Conservation (phyloP, 192 early-diverging fungal genomes). For the Podila epicladia region DNA sequence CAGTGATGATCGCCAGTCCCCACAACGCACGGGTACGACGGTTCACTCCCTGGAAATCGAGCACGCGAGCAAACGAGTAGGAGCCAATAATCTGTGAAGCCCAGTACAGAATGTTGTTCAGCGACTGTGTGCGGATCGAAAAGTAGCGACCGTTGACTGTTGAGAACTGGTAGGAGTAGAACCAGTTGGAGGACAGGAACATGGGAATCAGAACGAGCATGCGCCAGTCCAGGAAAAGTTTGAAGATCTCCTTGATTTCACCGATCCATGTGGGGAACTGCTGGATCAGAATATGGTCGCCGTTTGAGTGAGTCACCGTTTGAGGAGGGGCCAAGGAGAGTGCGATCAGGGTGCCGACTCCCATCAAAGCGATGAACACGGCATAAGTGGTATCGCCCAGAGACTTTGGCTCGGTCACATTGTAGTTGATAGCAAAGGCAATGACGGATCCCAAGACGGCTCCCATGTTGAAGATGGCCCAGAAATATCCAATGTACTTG, state of each 20-base stretch:
- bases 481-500: constrained; percentile 80
- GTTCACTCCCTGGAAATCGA: constrained; percentile 58
- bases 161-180: constrained; percentile 76
- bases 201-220: constrained; percentile 70
- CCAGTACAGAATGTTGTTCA: constrained; percentile 82
- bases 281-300: constrained; percentile 66
- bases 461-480: constrained; percentile 82
- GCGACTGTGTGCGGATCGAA: constrained; percentile 66
- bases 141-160: constrained; percentile 68
- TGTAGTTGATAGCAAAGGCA: constrained; percentile 72
- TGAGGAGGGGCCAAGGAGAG: constrained; percentile 33
- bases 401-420: constrained; percentile 45
- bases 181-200: constrained; percentile 75
- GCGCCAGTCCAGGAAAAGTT: constrained; percentile 66
- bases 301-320: constrained; percentile 70
- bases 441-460: constrained; percentile 79
- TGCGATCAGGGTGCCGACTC: constrained; percentile 50
- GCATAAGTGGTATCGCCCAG: constrained; percentile 75
- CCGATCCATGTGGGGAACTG: constrained; percentile 68
- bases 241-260: constrained; percentile 56
- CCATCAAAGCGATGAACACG: constrained; percentile 53
- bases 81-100: constrained; percentile 74
- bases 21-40: constrained; percentile 70
- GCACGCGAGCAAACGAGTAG: constrained; percentile 62
- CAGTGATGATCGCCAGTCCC: constrained; percentile 56